phyloP scores from a whole-genome alignment of 1,139 yeast species.

The Tardiomyces blankii region DNA sequence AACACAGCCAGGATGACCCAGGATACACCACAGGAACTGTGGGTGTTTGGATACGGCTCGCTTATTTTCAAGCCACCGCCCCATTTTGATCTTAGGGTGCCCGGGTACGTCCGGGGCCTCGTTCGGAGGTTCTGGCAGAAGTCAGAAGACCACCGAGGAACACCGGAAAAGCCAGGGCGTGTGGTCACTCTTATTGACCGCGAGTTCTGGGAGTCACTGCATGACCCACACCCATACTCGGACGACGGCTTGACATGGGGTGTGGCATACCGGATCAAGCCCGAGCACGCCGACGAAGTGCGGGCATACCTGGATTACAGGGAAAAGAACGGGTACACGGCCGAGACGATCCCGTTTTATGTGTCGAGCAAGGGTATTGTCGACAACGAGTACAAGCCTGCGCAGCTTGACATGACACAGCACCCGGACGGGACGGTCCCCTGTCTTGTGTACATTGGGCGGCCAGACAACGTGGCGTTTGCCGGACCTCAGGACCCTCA shows the following conservation, averaged over 20 bases:
- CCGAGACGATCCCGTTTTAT: constrained; percentile 57
- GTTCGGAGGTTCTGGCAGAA: constrained; percentile 87
- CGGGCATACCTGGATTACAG: constrained; percentile 61
- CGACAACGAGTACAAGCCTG: neutral
- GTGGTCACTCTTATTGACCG: constrained; percentile 66
- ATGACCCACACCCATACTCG: constrained; percentile 32
- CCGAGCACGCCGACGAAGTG: constrained; percentile 50
- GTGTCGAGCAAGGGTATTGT: constrained; percentile 23
- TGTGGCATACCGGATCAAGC: constrained; percentile 72
- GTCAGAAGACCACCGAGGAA: constrained; percentile 83
- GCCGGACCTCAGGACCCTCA: constrained; percentile 61
- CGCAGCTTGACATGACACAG: neutral
- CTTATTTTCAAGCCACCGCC: constrained; percentile 90
- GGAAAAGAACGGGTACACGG: constrained; percentile 82
- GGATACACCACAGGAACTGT: constrained; percentile 17
- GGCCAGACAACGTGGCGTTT: constrained; percentile 68
- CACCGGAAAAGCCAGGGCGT: constrained; percentile 74
- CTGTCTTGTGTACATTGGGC: constrained; percentile 77
- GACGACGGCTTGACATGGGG: constrained; percentile 53
- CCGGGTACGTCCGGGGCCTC: constrained; percentile 69
- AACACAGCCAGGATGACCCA: neutral
- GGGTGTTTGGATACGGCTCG: constrained; percentile 92
- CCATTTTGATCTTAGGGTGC: constrained; percentile 45
- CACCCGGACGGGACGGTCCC: neutral
- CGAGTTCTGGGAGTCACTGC: constrained; percentile 36